A percentile compares a stretch with the other conserved stretches of the same genome.
phyloP scores from a whole-genome alignment of 108 stramenopile genomes.

The Skeletonema marinoi region DNA sequence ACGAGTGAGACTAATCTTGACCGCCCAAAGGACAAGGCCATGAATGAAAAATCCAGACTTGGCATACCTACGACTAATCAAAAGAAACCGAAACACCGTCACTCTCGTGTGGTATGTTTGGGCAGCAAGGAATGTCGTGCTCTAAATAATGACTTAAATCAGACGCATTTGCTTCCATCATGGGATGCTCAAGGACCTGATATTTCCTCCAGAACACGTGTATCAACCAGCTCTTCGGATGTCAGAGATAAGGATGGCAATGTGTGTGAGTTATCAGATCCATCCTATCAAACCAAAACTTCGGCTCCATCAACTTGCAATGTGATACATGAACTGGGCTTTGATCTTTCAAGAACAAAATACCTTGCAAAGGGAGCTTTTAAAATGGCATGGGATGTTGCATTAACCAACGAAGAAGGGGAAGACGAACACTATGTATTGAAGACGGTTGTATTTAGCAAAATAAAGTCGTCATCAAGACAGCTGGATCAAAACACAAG shows the following conservation, averaged over 20 bases:
- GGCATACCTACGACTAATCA: neutral
- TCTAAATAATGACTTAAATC: neutral
- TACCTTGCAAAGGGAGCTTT: neutral
- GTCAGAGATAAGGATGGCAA: neutral
- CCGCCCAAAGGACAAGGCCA: too few species aligned
- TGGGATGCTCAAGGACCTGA: neutral
- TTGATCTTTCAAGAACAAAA: neutral
- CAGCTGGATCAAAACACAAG: neutral
- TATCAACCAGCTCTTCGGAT: neutral
- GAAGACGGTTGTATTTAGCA: neutral
- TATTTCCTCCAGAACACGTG: neutral
- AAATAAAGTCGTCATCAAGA: neutral
- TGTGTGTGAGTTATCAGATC: slow-evolving; percentile 12
- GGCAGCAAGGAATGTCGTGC: neutral
- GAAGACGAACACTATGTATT: neutral
- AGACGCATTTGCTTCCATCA: neutral
- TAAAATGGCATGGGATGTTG: neutral
- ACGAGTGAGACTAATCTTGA: too few species aligned
- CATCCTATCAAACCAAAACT: neutral
- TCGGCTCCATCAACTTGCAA: slow-evolving; percentile 12
- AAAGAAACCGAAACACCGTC: neutral
- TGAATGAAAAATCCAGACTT: too few species aligned
- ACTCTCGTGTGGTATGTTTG: neutral
- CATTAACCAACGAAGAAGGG: neutral
- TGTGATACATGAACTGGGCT: slow-evolving; percentile 1